phyloP scores from a whole-genome alignment of 805 yeast species.

The Zygotorulaspora chibaensis region DNA sequence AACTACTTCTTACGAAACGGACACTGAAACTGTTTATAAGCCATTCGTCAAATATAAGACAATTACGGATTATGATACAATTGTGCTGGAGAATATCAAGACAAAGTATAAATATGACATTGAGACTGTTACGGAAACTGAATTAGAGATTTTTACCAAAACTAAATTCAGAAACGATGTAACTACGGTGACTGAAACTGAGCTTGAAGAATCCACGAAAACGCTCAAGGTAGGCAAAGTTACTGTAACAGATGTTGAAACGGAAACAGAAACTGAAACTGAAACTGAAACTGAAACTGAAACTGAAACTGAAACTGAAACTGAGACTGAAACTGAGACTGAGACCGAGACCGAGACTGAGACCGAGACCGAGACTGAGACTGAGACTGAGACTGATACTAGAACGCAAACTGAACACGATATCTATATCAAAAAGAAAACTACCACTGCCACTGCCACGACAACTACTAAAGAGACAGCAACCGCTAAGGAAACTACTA shows the following conservation, averaged over 20 bases:
- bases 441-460: slow-evolving; percentile 2
- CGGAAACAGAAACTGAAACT: slow-evolving; percentile 21
- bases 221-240: slow-evolving; percentile 23
- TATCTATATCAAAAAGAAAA: slow-evolving; percentile 6
- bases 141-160: slow-evolving; percentile 18
- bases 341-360: slow-evolving; percentile 15
- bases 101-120: slow-evolving; percentile 30
- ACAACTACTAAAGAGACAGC: neutral
- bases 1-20: slow-evolving; percentile 2
- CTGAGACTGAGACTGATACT: slow-evolving; percentile 23
- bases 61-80: slow-evolving; percentile 17
- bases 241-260: slow-evolving; percentile 22
- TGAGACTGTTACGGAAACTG: slow-evolving; percentile 27
- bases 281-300: slow-evolving; percentile 21
- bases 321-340: slow-evolving; percentile 15
- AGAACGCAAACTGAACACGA: neutral
- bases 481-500: neutral
- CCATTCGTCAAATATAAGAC: slow-evolving; percentile 7
- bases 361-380: slow-evolving; percentile 25
- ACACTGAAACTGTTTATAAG: slow-evolving; percentile 4
- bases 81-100: slow-evolving; percentile 18
- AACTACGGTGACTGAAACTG: slow-evolving; percentile 26
- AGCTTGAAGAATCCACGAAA: slow-evolving; percentile 18
- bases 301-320: slow-evolving; percentile 11
- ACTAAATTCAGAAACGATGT: slow-evolving; percentile 18